These are phyloP conservation scores for Dactylis glomerata DNA, from an alignment of 176 grass and related monocot species.

Conservation along the genomic window DNA sequence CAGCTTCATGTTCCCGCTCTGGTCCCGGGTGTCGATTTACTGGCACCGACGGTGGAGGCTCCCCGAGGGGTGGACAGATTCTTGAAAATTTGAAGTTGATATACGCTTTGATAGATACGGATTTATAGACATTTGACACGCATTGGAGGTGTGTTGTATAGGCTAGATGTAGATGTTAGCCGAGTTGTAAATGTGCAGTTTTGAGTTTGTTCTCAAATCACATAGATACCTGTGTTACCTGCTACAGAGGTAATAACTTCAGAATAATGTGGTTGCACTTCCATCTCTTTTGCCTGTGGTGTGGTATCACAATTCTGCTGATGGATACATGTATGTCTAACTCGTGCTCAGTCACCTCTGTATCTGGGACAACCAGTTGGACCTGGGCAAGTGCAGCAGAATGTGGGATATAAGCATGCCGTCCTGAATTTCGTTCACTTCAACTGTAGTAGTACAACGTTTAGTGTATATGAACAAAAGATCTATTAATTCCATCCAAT, in stretches of 20 bases:
- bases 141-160: conserved; percentile 34
- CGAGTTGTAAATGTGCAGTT: conserved; percentile 51
- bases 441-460: not conserved
- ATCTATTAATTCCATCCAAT: not conserved
- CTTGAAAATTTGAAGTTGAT: conserved; percentile 30
- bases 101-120: conserved; percentile 28
- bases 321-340: not conserved
- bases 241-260: not conserved
- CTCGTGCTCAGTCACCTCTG: not conserved
- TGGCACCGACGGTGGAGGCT: conserved; percentile 87
- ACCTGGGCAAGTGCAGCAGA: not conserved
- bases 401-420: not conserved
- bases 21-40: conserved; percentile 91
- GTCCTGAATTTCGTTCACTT: not conserved
- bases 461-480: not conserved
- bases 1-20: conserved; percentile 93
- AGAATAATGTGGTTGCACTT: conserved; percentile 27
- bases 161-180: conserved; percentile 44
- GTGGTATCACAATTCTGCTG: not conserved
- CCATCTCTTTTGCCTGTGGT: not conserved
- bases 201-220: conserved; percentile 27
- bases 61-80: conserved; percentile 63
- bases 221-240: conserved; percentile 10
- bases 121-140: conserved; percentile 35
- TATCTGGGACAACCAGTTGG: not conserved